phyloP scores from a whole-genome alignment of 2,329 filamentous ascomycete genomes.

The Gyromitra esculenta region DNA sequence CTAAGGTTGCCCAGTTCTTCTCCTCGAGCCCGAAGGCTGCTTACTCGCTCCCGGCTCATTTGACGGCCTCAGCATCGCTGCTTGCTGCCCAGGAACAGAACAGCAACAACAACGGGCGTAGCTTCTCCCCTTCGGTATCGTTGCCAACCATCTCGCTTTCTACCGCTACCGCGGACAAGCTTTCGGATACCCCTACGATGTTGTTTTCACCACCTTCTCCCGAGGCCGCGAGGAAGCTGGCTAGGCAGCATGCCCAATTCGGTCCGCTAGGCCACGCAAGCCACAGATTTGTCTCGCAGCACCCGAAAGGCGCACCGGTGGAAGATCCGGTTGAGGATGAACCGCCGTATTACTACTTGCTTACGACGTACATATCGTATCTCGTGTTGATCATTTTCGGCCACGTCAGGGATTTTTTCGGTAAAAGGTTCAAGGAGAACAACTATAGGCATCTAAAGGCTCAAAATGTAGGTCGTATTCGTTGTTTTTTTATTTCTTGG shows the following conservation, averaged over 20 bases:
- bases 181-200: conserved; percentile 77
- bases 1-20: conserved; percentile 83
- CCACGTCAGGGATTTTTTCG: conserved; percentile 96
- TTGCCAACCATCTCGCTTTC: conserved; percentile 92
- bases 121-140: conserved; percentile 75
- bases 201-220: conserved; percentile 88
- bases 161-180: conserved; percentile 77
- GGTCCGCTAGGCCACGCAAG: conserved; percentile 81
- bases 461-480: conserved; percentile 66
- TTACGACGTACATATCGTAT: conserved; percentile 99
- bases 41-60: conserved; percentile 71
- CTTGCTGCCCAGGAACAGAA: conserved; percentile 71
- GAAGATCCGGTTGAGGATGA: conserved; percentile 89
- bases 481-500: conserved; percentile 17
- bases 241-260: conserved; percentile 87
- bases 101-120: conserved; percentile 66
- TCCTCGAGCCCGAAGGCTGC: conserved; percentile 76
- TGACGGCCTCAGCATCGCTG: conserved; percentile 71
- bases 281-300: conserved; percentile 89
- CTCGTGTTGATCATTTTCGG: conserved; percentile 94
- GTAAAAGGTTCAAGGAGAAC: conserved; percentile 89
- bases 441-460: conserved; percentile 86
- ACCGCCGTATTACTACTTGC: conserved; percentile 93
- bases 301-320: conserved; percentile 77
- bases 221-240: conserved; percentile 80